A percentile compares a stretch with the other conserved stretches of the same genome.
phyloP scores from a whole-genome alignment of 768 basidiomycete species.

The Termitomyces sp. region DNA sequence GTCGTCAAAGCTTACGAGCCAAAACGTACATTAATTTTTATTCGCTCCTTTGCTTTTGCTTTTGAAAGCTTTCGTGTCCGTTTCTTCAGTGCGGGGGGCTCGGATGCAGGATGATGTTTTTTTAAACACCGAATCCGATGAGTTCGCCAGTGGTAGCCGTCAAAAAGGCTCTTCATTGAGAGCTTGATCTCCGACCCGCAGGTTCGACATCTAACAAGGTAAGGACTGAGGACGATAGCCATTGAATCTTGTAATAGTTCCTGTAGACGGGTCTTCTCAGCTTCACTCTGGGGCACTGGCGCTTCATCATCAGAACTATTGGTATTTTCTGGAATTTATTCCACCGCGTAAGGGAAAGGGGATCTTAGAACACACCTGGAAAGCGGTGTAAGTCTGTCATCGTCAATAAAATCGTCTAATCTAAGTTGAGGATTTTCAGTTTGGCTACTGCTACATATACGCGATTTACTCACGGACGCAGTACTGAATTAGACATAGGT shows the following conservation, averaged over 20 bases:
- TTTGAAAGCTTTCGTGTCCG: conserved; percentile 4
- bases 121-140: conserved; percentile 59
- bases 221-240: conserved; percentile 44
- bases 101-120: conserved; percentile 18
- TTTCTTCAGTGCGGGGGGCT: conserved; percentile 4
- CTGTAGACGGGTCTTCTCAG: conserved; percentile 46
- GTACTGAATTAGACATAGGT: conserved; percentile 37
- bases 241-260: conserved; percentile 48
- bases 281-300: conserved; percentile 28
- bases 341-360: neutral
- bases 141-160: conserved; percentile 63
- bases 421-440: conserved; percentile 24
- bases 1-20: conserved; percentile 2
- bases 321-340: neutral
- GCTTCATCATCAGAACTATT: conserved; percentile 3
- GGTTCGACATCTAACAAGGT: conserved; percentile 48
- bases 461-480: conserved; percentile 51
- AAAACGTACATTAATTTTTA: conserved; percentile 8
- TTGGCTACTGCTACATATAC: conserved; percentile 34
- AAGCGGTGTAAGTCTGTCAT: conserved; percentile 9
- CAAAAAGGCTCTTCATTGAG: conserved; percentile 61
- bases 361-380: conserved; percentile 8
- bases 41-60: neutral
- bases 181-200: conserved; percentile 60
- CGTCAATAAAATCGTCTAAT: conserved; percentile 9